Evolutionary conservation across 2,329 filamentous ascomycete species (phyloP).

Genomic region (Graphium sp.): DNA sequence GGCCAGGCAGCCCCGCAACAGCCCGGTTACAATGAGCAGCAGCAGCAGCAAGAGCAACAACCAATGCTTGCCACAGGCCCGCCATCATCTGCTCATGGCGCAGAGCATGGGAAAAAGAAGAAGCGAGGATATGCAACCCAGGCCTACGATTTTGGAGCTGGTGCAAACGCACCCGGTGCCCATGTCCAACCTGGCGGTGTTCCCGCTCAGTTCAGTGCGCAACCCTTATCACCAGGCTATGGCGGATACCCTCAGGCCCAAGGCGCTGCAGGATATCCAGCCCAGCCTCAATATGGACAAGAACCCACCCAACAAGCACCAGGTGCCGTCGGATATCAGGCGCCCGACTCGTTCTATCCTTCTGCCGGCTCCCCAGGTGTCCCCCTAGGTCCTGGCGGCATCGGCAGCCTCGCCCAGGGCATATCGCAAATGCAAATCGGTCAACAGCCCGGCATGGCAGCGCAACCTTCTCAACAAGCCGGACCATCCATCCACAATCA

Average conservation of each 20-base stretch:
- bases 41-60: conserved; percentile 21
- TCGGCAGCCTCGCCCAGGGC: conserved; percentile 64
- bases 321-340: conserved; percentile 40
- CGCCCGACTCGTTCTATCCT: conserved; percentile 51
- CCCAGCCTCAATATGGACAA: conserved; percentile 23
- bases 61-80: conserved; percentile 19
- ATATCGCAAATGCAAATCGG: conserved; percentile 78
- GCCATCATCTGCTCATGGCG: conserved; percentile 13
- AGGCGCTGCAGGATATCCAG: conserved; percentile 18
- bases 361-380: conserved; percentile 21
- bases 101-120: conserved; percentile 54
- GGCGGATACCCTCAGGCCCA: conserved; percentile 39
- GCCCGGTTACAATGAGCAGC: too few relatives aligned
- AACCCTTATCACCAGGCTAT: conserved; percentile 30
- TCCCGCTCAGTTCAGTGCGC: conserved; percentile 34
- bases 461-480: conserved; percentile 31
- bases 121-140: conserved; percentile 89
- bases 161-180: conserved; percentile 54
- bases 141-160: conserved; percentile 81
- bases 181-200: conserved; percentile 21
- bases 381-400: conserved; percentile 23
- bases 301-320: conserved; percentile 21
- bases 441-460: conserved; percentile 10
- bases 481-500: conserved; percentile 46
- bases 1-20: too few relatives aligned